These are phyloP conservation scores for Chlamydomonas reinhardtii DNA, from an alignment of 163 green algal genomes.

Conservation along the genomic window DNA sequence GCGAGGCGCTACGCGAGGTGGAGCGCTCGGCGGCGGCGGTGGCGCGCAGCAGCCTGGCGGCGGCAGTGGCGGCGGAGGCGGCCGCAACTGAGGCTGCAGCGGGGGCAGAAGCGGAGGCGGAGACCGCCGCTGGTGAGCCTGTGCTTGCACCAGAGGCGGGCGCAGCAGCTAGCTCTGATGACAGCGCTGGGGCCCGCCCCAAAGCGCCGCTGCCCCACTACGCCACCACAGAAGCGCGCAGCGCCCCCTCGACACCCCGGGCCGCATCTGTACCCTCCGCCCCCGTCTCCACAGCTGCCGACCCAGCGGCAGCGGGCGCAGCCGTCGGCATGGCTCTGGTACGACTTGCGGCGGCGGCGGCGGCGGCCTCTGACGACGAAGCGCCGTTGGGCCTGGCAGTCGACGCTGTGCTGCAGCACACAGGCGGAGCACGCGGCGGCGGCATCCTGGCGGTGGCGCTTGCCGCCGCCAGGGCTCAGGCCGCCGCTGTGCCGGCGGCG, in stretches of 20 bases:
- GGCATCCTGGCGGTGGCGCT: no score
- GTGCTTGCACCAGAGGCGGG: neutral
- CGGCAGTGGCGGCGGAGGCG: neutral
- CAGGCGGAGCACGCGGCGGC: no score
- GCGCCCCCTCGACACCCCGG: no score
- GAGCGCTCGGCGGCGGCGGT: neutral
- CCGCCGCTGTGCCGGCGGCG: neutral
- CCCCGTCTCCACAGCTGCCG: no score
- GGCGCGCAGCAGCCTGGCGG: neutral
- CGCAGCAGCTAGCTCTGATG: neutral
- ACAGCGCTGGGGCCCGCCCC: no score
- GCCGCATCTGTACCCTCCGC: no score
- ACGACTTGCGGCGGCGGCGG: no score
- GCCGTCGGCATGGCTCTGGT: no score
- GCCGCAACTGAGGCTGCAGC: neutral
- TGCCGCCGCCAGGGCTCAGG: neutral
- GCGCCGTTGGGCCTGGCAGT: no score
- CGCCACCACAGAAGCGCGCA: neutral
- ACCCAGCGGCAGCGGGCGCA: no score
- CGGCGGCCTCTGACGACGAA: neutral
- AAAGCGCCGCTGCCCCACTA: no score
- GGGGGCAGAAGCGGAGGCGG: neutral
- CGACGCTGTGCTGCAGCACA: no score
- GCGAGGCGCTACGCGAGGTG: slow-evolving; percentile 27
- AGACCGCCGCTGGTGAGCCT: neutral